Base-by-base conservation (phyloP, 2,329 filamentous ascomycete genomes). In the Elsinoe ampelina region DNA sequence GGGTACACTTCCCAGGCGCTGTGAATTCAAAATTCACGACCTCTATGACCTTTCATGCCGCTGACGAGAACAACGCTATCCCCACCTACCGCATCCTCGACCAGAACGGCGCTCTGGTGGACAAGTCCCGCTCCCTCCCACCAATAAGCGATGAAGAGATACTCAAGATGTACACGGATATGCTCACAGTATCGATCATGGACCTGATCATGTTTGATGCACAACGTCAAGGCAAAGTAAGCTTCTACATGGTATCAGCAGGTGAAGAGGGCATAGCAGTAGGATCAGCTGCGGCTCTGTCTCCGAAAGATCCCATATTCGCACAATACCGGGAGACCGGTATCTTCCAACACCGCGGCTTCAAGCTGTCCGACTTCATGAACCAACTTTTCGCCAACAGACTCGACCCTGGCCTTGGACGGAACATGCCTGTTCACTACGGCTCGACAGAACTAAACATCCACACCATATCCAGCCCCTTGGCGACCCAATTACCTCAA, bases 341-440 rank as follows among this genome's bases (percentile, higher is more conserved):
- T 1, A 87, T 96, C 5, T 93, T 95, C 69, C 81, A 87, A 62
- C 87, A 96, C 70, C 83, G 93, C 36, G 93, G 93, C 2, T 96
- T 92, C 69, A 87, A 83, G 0, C 77, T 95, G 45, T 83, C 84
- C 48, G 84, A 97, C 59, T 97, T 97, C 67, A 97, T 98, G 93
- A 86, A 83, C 64, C 93, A 98, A 70, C 74, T 98, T 7, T 96
- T 97, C 73, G 84, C 91, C 17, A 97, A 95, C 67, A 80, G 76
- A 56, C 81, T 89, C 61, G 93, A 98, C 64, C 71, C 78, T 0
- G 91, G 92, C 1, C 80, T 79, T 59, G 93, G 91, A 1, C 83
- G 92, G 61, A 97, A 95, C 66, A 98, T 98, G 93, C 93, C 93
- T 0, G 88, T 97, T 12, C 93, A 98, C 72, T 98, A 97, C 66